Evolutionary conservation across 495 filamentous ascomycete genomes (phyloP).

Genomic region (Jackrogersella multiformis): DNA sequence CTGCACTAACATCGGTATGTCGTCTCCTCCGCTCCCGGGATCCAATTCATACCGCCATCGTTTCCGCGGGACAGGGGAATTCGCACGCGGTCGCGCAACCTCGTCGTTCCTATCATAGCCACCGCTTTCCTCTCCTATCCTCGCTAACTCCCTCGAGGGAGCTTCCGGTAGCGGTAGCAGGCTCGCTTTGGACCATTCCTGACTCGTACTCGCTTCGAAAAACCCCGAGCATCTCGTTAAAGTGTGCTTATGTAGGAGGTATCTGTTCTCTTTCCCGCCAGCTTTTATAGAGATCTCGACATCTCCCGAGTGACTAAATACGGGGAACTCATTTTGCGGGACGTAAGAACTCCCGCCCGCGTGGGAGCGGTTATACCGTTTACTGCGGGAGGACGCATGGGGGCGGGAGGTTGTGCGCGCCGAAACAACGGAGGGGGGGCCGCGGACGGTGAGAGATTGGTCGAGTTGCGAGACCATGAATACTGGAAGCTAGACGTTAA

Average conservation of each 20-base stretch:
- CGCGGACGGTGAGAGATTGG: slow-evolving; percentile 63
- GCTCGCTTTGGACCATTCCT: slow-evolving; percentile 77
- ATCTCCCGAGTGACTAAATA: slow-evolving; percentile 89
- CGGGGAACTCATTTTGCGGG: slow-evolving; percentile 88
- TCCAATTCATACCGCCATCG: slow-evolving; percentile 90
- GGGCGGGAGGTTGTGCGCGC: slow-evolving; percentile 54
- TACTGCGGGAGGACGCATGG: slow-evolving; percentile 58
- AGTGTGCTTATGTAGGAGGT: slow-evolving; percentile 85
- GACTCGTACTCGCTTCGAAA: slow-evolving; percentile 88
- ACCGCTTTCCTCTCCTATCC: slow-evolving; percentile 67
- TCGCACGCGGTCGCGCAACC: slow-evolving; percentile 33
- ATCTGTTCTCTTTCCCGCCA: slow-evolving; percentile 78
- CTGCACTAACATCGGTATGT: slow-evolving; percentile 88
- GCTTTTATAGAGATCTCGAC: slow-evolving; percentile 83
- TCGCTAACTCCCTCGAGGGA: slow-evolving; percentile 54
- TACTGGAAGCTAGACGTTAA: slow-evolving; percentile 26
- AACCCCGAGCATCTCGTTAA: slow-evolving; percentile 89
- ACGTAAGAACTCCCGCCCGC: slow-evolving; percentile 75
- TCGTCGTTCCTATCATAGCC: slow-evolving; percentile 36
- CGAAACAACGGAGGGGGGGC: slow-evolving; percentile 67
- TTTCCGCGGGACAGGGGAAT: slow-evolving; percentile 58
- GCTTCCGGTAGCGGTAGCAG: slow-evolving; percentile 44
- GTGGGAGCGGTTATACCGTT: slow-evolving; percentile 82
- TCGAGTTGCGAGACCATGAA: slow-evolving; percentile 82
- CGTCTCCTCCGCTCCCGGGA: slow-evolving; percentile 73